phyloP scores from a whole-genome alignment of 495 filamentous ascomycete genomes.

The Amniculicola lignicola region DNA sequence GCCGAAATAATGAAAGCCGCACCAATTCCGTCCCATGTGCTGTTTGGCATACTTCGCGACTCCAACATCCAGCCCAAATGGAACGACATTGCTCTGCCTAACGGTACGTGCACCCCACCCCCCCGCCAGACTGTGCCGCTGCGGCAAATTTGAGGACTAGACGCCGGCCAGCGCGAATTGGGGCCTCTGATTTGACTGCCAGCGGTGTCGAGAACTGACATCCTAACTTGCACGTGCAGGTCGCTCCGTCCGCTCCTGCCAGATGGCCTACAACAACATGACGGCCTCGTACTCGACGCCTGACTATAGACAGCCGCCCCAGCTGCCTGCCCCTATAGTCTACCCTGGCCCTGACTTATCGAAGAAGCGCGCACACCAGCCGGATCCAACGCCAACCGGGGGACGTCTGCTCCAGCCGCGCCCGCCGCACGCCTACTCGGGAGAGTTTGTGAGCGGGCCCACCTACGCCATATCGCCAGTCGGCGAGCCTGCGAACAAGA shows the following conservation, averaged over 20 bases:
- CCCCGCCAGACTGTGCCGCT: constrained; percentile 7
- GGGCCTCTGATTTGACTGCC: neutral
- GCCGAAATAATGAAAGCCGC: constrained; percentile 61
- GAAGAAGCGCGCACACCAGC: constrained; percentile 33
- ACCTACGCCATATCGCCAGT: constrained; percentile 20
- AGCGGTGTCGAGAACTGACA: constrained; percentile 6
- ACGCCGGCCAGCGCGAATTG: constrained; percentile 1
- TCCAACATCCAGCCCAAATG: constrained; percentile 52
- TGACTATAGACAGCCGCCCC: constrained; percentile 20
- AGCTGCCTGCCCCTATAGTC: constrained; percentile 18
- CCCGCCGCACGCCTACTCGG: constrained; percentile 28
- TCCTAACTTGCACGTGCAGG: constrained; percentile 32
- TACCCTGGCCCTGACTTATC: constrained; percentile 31
- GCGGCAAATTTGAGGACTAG: constrained; percentile 1
- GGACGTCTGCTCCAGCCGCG: constrained; percentile 39
- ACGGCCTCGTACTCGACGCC: constrained; percentile 12
- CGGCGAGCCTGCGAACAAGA: constrained; percentile 44
- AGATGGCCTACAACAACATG: constrained; percentile 38
- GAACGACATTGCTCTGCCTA: constrained; percentile 58
- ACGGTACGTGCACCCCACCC: constrained; percentile 40
- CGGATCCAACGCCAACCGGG: constrained; percentile 23
- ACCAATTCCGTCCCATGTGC: constrained; percentile 48
- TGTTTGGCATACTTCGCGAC: constrained; percentile 52
- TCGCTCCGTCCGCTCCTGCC: constrained; percentile 46
- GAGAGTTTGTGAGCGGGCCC: constrained; percentile 26